A percentile compares a stretch with the other conserved stretches of the same genome.
Conservation (phyloP, 257 asterid species). For the Prunella vulgaris region DNA sequence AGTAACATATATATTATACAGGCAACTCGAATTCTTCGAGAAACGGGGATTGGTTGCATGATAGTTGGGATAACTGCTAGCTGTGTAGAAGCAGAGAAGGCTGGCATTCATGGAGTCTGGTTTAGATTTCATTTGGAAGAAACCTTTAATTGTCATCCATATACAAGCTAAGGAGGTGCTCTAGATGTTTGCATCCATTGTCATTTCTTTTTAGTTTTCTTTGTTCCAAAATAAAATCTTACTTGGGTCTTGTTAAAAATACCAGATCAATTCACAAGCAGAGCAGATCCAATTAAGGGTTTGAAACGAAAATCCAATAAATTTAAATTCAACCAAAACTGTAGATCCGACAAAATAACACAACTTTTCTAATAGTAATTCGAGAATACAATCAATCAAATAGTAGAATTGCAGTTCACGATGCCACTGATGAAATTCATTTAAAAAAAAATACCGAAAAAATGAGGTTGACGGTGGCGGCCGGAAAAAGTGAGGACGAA, state of each 20-base stretch:
- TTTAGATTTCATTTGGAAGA: conserved; percentile 33
- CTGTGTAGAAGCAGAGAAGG: conserved; percentile 13
- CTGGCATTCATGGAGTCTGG: conserved; percentile 42
- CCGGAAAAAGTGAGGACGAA: background rate
- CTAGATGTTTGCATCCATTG: background rate
- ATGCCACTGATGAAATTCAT: background rate
- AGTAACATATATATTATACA: background rate
- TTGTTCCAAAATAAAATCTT: background rate
- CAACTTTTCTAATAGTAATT: background rate
- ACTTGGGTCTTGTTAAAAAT: background rate
- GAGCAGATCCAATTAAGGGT: background rate
- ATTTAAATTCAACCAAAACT: background rate
- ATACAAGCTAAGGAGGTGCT: conserved; percentile 30
- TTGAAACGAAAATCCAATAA: background rate
- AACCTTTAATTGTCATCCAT: conserved; percentile 27
- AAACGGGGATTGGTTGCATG: conserved; percentile 42
- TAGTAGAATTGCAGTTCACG: background rate
- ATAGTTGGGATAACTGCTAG: conserved; percentile 41
- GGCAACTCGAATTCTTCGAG: conserved; percentile 38
- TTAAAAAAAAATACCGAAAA: background rate
- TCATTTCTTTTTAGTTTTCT: background rate
- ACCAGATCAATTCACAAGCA: background rate
- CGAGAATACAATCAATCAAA: background rate
- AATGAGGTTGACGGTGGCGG: background rate
- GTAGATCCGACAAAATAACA: background rate